Percentiles rank a stretch among this genome's conserved stretches.
Conservation (phyloP, 441 rosid genomes). For the Capsella rubella region DNA sequence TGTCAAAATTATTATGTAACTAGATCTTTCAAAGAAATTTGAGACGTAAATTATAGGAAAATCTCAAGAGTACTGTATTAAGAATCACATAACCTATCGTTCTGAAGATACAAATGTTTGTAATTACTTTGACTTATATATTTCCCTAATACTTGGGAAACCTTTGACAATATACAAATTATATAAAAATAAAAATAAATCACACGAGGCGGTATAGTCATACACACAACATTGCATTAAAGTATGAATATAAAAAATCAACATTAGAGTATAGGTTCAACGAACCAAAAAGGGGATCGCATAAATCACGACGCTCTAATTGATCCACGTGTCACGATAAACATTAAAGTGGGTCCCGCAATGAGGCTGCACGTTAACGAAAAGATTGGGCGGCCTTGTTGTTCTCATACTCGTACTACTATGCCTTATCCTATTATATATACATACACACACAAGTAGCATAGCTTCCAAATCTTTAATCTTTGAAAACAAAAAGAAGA, state of each 20-base stretch:
- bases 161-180: background rate
- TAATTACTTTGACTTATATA: background rate
- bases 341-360: conserved; percentile 36
- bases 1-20: background rate
- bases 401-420: background rate
- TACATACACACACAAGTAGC: conserved; percentile 11
- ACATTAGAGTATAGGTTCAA: conserved; percentile 38
- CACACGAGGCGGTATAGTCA: conserved; percentile 22
- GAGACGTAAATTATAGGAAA: background rate
- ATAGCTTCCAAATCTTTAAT: conserved; percentile 24
- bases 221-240: conserved; percentile 12
- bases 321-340: conserved; percentile 42
- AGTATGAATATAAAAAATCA: background rate
- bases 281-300: conserved; percentile 37
- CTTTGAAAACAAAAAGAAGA: background rate
- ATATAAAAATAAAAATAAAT: background rate
- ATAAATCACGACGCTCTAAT: conserved; percentile 38
- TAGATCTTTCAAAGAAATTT: conserved; percentile 8
- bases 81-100: too few species aligned
- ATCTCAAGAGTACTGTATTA: too few species aligned
- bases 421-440: conserved; percentile 19
- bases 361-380: conserved; percentile 38
- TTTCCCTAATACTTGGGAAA: conserved; percentile 20
- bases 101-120: background rate
- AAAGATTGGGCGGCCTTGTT: conserved; percentile 39